These are phyloP conservation scores for Casuarina glauca DNA, from an alignment of 306 rosid genomes.

Conservation along the genomic window DNA sequence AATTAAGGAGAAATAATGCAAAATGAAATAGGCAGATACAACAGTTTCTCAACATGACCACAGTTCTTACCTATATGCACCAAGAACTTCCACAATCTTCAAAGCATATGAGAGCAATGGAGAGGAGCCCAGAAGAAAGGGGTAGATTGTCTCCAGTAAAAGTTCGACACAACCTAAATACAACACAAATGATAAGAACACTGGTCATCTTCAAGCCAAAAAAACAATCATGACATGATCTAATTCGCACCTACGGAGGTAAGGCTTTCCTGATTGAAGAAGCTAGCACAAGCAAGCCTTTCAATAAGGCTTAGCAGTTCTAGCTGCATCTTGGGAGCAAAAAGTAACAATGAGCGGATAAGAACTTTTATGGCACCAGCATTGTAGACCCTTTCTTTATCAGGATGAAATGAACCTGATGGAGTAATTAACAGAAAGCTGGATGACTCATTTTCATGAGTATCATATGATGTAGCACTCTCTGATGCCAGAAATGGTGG, in stretches of 20 bases:
- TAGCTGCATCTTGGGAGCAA: conserved; percentile 89
- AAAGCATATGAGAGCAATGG: conserved; percentile 78
- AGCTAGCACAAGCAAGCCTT: conserved; percentile 77
- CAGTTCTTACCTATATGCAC: conserved; percentile 79
- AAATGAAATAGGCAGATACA: conserved; percentile 24
- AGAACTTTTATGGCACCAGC: conserved; percentile 85
- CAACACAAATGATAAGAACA: conserved; percentile 18
- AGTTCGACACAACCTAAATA: conserved; percentile 90
- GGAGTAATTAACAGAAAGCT: conserved; percentile 58
- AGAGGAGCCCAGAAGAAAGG: conserved; percentile 86
- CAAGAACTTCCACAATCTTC: conserved; percentile 91
- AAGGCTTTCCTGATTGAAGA: conserved; percentile 89
- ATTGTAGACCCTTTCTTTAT: conserved; percentile 75
- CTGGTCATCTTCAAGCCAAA: conserved; percentile 18
- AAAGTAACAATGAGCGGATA: conserved; percentile 72
- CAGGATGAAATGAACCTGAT: conserved; percentile 78
- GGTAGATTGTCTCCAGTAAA: conserved; percentile 83
- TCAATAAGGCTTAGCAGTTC: conserved; percentile 75
- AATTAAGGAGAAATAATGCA: conserved; percentile 11
- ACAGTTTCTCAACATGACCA: conserved; percentile 17
- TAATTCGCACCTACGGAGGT: conserved; percentile 75
- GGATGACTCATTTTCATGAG: conserved; percentile 47
- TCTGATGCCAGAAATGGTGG: conserved; percentile 77
- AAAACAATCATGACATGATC: conserved; percentile 18
- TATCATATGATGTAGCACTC: conserved; percentile 44